phyloP scores from a whole-genome alignment of 2,329 filamentous ascomycete genomes.

The Biscogniauxia sp. region DNA sequence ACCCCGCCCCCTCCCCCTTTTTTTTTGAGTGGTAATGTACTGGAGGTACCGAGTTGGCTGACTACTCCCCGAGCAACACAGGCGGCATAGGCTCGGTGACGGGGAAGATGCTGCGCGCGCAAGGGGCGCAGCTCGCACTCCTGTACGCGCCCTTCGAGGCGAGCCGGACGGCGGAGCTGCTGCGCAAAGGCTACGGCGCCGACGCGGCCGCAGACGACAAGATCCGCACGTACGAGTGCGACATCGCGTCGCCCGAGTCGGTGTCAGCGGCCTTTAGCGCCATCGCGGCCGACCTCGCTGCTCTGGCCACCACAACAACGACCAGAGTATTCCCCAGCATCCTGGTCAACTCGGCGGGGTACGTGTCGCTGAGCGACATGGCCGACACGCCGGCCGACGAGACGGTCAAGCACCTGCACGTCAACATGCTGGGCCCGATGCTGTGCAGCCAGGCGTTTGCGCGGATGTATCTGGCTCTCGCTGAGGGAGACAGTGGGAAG shows the following conservation, averaged over 20 bases:
- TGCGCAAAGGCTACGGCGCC: conserved; percentile 36
- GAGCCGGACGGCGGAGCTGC: conserved; percentile 33
- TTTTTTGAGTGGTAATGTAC: background rate
- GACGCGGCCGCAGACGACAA: conserved; percentile 14
- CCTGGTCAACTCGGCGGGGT: conserved; percentile 36
- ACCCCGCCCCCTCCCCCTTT: too few species aligned
- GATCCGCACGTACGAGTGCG: conserved; percentile 32
- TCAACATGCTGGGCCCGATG: conserved; percentile 44
- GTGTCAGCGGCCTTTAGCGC: conserved; percentile 28
- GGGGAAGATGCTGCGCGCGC: conserved; percentile 38
- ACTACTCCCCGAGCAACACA: conserved; percentile 8
- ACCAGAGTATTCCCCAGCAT: conserved; percentile 25
- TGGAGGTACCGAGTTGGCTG: too few species aligned
- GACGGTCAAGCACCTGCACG: conserved; percentile 40
- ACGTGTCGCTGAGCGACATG: conserved; percentile 44
- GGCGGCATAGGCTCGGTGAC: conserved; percentile 43
- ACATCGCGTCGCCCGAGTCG: conserved; percentile 31
- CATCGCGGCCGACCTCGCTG: conserved; percentile 5
- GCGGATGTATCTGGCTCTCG: conserved; percentile 36
- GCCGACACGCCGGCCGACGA: conserved; percentile 42
- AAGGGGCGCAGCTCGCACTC: conserved; percentile 42
- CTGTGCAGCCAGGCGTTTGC: conserved; percentile 45
- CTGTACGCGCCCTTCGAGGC: conserved; percentile 47
- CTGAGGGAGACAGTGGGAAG: background rate
- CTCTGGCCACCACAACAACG: background rate